Evolutionary conservation across 768 basidiomycete genomes (phyloP).

Genomic region (Pulveroboletus frians): DNA sequence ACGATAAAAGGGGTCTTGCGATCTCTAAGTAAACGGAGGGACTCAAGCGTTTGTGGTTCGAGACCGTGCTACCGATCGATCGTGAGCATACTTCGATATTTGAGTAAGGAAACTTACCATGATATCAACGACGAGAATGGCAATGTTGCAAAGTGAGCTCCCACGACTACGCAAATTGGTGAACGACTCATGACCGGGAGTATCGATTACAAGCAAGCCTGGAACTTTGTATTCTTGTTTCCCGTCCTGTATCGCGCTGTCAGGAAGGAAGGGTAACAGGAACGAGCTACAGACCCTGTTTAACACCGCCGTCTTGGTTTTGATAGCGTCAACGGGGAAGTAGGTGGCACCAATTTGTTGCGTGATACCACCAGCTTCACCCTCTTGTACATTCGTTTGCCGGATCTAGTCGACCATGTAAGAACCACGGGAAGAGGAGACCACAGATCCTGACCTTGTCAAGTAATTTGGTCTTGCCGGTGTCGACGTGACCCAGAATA

Average conservation of each 20-base stretch:
- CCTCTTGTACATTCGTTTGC: constrained; percentile 99
- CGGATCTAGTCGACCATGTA: constrained; percentile 62
- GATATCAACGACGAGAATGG: constrained; percentile 97
- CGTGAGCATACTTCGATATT: constrained; percentile 1
- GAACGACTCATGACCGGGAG: constrained; percentile 99
- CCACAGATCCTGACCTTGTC: constrained; percentile 66
- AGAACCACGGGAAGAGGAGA: background rate
- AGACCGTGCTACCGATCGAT: constrained; percentile 72
- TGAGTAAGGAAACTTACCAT: constrained; percentile 51
- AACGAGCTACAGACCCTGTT: constrained; percentile 55
- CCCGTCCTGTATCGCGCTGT: constrained; percentile 49
- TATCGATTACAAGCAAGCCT: constrained; percentile 93
- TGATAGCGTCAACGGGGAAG: constrained; percentile 95
- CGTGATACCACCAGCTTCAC: constrained; percentile 99
- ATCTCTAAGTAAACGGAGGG: constrained; percentile 83
- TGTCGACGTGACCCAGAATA: constrained; percentile 99
- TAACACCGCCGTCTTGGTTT: constrained; percentile 88
- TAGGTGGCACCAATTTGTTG: constrained; percentile 99
- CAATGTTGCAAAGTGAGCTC: constrained; percentile 96
- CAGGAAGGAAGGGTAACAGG: constrained; percentile 3
- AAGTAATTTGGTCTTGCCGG: constrained; percentile 95
- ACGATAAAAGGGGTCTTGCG: constrained; percentile 98
- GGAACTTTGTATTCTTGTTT: constrained; percentile 93
- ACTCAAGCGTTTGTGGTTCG: constrained; percentile 97
- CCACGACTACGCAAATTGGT: constrained; percentile 94